A percentile compares a stretch with the other conserved stretches of the same genome.
Evolutionary conservation across 306 rosid genomes (phyloP).

Genomic region (Datisca glomerata): DNA sequence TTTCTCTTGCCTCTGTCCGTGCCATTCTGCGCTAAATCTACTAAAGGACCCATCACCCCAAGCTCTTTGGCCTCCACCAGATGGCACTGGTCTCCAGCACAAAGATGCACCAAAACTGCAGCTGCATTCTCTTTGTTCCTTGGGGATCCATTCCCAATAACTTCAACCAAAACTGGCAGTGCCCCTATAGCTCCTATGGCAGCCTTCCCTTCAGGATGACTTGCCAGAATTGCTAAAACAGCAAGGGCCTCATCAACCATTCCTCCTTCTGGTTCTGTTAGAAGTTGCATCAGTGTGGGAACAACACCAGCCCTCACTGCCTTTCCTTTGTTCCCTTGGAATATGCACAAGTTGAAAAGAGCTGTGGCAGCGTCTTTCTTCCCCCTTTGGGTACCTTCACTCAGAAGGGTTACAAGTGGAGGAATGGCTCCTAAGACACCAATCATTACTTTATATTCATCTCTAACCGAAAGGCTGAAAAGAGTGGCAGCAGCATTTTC

Average conservation of each 20-base stretch:
- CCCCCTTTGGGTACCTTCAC: conserved; percentile 95
- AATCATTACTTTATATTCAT: conserved; percentile 77
- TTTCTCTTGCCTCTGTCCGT: conserved; percentile 95
- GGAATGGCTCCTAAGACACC: conserved; percentile 91
- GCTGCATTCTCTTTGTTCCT: conserved; percentile 95
- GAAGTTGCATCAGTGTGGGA: conserved; percentile 75
- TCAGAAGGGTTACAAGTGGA: conserved; percentile 66
- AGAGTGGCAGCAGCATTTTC: conserved; percentile 99
- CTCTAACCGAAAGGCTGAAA: conserved; percentile 94
- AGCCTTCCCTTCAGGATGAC: conserved; percentile 83
- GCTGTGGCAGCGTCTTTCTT: conserved; percentile 99
- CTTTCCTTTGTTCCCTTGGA: conserved; percentile 93
- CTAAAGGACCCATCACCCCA: conserved; percentile 49
- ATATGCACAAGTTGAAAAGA: conserved; percentile 90
- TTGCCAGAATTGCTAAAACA: conserved; percentile 81
- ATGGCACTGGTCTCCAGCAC: conserved; percentile 71
- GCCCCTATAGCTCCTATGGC: conserved; percentile 75
- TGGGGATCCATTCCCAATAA: conserved; percentile 79
- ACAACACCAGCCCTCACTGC: conserved; percentile 93
- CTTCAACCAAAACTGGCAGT: conserved; percentile 77
- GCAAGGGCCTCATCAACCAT: conserved; percentile 99
- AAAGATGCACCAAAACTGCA: conserved; percentile 83
- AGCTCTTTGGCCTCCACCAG: conserved; percentile 57
- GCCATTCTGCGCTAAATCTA: conserved; percentile 76
- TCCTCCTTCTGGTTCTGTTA: conserved; percentile 73